Evolutionary conservation across 1,139 yeast species (phyloP).

Genomic region (Saccharomyces hybrid): DNA sequence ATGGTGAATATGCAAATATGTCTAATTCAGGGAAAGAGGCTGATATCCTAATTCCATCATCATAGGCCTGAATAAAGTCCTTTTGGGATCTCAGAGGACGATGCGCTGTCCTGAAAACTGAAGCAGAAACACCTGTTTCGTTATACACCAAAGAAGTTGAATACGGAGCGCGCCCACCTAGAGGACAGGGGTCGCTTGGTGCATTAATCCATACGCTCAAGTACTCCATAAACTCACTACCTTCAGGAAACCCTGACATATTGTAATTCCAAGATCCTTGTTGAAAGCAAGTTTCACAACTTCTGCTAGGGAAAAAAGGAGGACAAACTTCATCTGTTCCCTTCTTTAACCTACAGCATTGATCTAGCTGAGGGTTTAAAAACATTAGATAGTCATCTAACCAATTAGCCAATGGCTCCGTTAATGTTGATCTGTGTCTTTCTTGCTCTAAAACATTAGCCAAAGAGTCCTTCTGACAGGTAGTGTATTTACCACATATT

Average conservation of each 20-base stretch:
- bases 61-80: conserved; percentile 77
- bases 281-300: conserved; percentile 64
- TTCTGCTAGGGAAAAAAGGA: conserved; percentile 61
- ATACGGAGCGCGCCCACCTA: conserved; percentile 94
- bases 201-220: conserved; percentile 76
- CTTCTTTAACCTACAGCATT: conserved; percentile 71
- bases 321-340: conserved; percentile 47
- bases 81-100: conserved; percentile 69
- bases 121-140: conserved; percentile 43
- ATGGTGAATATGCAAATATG: conserved; percentile 87
- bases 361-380: conserved; percentile 78
- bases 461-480: conserved; percentile 71
- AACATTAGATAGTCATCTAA: conserved; percentile 82
- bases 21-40: conserved; percentile 48
- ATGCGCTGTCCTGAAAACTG: conserved; percentile 77
- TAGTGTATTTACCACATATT: conserved; percentile 79
- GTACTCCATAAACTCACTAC: conserved; percentile 61
- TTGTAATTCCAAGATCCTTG: conserved; percentile 57
- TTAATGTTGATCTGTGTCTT: conserved; percentile 59
- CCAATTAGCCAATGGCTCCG: conserved; percentile 87
- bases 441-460: conserved; percentile 86
- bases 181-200: conserved; percentile 86
- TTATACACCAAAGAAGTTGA: conserved; percentile 48
- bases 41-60: conserved; percentile 63
- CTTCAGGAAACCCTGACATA: conserved; percentile 82